These are phyloP conservation scores for Hyaloperonospora arabidopsidis DNA, from an alignment of 352 stramenopile genomes.

Conservation along the genomic window DNA sequence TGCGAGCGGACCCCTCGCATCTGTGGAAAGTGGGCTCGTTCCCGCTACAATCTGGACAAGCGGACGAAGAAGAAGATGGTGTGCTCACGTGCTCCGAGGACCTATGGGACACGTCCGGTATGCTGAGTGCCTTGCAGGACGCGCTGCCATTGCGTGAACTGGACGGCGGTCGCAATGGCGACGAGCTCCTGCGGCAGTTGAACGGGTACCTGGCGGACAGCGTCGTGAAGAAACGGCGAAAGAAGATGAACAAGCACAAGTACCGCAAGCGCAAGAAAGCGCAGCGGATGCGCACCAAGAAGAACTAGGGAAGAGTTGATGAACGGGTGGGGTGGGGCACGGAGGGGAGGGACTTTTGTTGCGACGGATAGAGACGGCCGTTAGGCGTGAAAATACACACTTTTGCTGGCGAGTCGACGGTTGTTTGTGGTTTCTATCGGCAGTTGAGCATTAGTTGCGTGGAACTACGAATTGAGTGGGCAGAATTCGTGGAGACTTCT, in stretches of 20 bases:
- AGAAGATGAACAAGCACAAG: slow-evolving; percentile 93
- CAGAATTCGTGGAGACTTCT: slow-evolving; percentile 31
- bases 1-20: slow-evolving; percentile 45
- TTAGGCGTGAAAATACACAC: neutral
- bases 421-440: too few relatives aligned
- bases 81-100: slow-evolving; percentile 41
- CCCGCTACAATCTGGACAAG: slow-evolving; percentile 33
- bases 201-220: slow-evolving; percentile 77
- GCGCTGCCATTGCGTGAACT: slow-evolving; percentile 46
- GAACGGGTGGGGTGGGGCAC: neutral
- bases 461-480: too few relatives aligned
- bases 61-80: slow-evolving; percentile 16
- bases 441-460: too few relatives aligned
- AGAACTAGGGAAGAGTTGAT: slow-evolving; percentile 47
- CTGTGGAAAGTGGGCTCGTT: slow-evolving; percentile 78
- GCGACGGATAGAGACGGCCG: slow-evolving; percentile 1
- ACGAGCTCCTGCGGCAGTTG: slow-evolving; percentile 57
- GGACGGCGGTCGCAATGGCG: slow-evolving; percentile 29
- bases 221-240: slow-evolving; percentile 85
- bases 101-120: slow-evolving; percentile 71
- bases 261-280: slow-evolving; percentile 87
- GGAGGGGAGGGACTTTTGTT: slow-evolving; percentile 14
- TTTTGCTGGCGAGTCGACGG: slow-evolving; percentile 1
- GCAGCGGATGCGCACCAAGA: slow-evolving; percentile 83
- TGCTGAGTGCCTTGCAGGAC: slow-evolving; percentile 68